These are phyloP conservation scores for Jatropha multifida DNA, from an alignment of 441 rosid species.

Conservation along the genomic window DNA sequence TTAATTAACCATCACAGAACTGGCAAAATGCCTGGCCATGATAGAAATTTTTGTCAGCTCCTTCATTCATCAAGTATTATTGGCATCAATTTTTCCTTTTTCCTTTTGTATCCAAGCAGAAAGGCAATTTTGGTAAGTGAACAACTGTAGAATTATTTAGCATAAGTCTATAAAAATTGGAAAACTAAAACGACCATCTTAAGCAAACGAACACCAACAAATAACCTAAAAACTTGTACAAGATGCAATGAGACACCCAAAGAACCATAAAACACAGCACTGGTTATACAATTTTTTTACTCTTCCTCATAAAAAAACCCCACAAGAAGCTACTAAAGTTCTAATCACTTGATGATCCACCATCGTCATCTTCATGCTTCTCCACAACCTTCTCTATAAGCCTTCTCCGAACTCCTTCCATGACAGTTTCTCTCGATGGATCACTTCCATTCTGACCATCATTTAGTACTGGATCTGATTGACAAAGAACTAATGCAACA, in stretches of 20 bases:
- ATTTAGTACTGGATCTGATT: conserved; percentile 87
- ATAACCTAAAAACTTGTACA: not conserved
- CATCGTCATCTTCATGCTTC: conserved; percentile 79
- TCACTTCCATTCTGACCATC: conserved; percentile 88
- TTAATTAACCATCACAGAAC: too few relatives aligned
- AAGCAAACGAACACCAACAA: not conserved
- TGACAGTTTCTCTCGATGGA: conserved; percentile 70
- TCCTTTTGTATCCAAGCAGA: not conserved
- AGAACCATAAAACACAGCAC: not conserved
- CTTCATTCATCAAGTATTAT: too few relatives aligned
- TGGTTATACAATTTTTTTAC: not conserved
- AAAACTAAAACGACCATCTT: not conserved
- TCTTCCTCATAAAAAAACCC: not conserved
- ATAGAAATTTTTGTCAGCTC: too few relatives aligned
- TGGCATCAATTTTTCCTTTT: not conserved
- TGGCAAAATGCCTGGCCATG: too few relatives aligned
- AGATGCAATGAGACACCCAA: not conserved
- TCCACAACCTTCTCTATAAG: conserved; percentile 84
- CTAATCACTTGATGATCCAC: conserved; percentile 86
- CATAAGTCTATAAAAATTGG: not conserved
- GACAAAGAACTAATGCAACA: conserved; percentile 91
- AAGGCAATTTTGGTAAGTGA: not conserved
- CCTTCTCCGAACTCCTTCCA: conserved; percentile 81
- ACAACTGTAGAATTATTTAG: too few relatives aligned
- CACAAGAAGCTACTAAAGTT: conserved; percentile 13